Percentiles rank a stretch among this genome's conserved stretches.
Evolutionary conservation across 2,329 filamentous ascomycete genomes (phyloP).

Genomic region (Xylariaceae sp.): DNA sequence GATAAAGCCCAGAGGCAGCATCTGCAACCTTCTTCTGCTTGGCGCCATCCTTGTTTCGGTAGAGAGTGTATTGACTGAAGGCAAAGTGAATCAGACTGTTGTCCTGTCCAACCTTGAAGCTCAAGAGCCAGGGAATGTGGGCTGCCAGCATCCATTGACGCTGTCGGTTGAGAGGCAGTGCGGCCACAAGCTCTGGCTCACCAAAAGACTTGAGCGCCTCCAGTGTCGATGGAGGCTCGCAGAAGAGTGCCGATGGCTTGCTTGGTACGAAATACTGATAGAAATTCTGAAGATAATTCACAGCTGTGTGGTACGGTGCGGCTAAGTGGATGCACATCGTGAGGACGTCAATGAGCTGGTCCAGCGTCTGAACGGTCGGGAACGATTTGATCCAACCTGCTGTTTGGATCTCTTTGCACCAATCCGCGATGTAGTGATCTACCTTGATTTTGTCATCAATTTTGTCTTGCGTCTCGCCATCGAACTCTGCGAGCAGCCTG

Average conservation of each 20-base stretch:
- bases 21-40: background rate
- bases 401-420: constrained; percentile 23
- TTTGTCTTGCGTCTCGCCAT: constrained; percentile 5
- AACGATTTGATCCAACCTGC: background rate
- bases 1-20: background rate
- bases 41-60: background rate
- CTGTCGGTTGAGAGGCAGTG: constrained; percentile 38
- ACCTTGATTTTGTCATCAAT: background rate
- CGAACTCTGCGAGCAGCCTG: constrained; percentile 35
- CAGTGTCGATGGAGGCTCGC: background rate
- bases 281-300: constrained; percentile 51
- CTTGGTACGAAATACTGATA: constrained; percentile 46
- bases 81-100: background rate
- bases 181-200: background rate
- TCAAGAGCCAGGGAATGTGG: constrained; percentile 44
- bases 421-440: constrained; percentile 10
- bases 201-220: background rate
- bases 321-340: constrained; percentile 50
- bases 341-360: constrained; percentile 4
- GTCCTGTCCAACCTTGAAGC: constrained; percentile 25
- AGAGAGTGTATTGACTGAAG: background rate
- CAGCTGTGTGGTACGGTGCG: constrained; percentile 45
- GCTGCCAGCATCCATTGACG: constrained; percentile 43
- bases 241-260: constrained; percentile 2
- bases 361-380: constrained; percentile 1